Evolutionary conservation across 495 filamentous ascomycete species (phyloP).

Genomic region (Thermothielavioides terrestris): DNA sequence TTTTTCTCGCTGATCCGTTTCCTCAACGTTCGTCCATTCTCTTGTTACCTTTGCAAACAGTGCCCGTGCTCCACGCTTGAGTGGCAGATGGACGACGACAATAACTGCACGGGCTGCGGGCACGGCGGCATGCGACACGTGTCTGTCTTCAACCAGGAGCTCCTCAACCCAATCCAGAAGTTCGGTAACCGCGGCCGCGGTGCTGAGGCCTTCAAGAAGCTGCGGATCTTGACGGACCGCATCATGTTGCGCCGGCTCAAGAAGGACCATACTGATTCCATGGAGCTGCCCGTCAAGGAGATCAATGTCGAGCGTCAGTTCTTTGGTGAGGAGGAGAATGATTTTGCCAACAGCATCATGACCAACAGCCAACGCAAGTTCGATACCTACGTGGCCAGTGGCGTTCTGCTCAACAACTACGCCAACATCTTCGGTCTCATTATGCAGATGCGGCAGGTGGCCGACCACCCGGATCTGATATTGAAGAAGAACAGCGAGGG

Average conservation of each 20-base stretch:
- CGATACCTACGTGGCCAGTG: constrained; percentile 87
- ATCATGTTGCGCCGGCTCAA: constrained; percentile 95
- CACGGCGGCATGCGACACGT: constrained; percentile 73
- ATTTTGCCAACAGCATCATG: constrained; percentile 95
- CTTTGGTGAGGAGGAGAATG: constrained; percentile 89
- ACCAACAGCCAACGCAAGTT: constrained; percentile 76
- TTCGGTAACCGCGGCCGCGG: constrained; percentile 45
- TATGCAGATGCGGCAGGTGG: constrained; percentile 95
- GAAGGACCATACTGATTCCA: constrained; percentile 77
- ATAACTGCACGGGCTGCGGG: constrained; percentile 56
- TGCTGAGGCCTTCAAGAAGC: constrained; percentile 62
- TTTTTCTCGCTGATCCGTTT: constrained; percentile 94
- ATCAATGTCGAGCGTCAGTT: constrained; percentile 86
- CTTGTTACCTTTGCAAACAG: constrained; percentile 82
- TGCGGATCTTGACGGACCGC: constrained; percentile 75
- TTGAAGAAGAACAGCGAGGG: constrained; percentile 75
- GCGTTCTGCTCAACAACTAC: constrained; percentile 95
- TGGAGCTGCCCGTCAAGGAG: constrained; percentile 94
- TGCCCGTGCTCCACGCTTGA: constrained; percentile 75
- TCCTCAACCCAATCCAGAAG: constrained; percentile 70
- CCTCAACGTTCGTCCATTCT: constrained; percentile 76
- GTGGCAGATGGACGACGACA: constrained; percentile 65
- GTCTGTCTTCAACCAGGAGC: constrained; percentile 91
- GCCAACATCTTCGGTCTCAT: constrained; percentile 84
- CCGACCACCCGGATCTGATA: constrained; percentile 91